These are phyloP conservation scores for Podospora conica DNA, from an alignment of 495 filamentous ascomycete species.

Conservation along the genomic window DNA sequence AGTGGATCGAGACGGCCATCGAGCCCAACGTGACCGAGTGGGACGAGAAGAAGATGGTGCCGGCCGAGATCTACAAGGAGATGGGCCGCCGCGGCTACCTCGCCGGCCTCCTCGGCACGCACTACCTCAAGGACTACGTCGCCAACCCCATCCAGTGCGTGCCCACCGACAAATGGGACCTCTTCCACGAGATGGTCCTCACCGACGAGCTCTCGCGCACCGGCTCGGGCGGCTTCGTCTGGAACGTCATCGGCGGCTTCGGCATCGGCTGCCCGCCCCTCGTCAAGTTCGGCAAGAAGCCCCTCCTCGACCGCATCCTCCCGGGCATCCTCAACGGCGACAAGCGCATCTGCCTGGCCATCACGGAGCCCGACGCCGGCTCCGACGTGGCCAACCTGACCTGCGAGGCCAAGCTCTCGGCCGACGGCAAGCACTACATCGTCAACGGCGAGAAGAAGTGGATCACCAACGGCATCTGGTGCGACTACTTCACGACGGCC, in stretches of 20 bases:
- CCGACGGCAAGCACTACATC: conserved; percentile 97
- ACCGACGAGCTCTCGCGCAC: conserved; percentile 89
- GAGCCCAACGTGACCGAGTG: conserved; percentile 92
- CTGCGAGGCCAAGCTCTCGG: conserved; percentile 86
- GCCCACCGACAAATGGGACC: conserved; percentile 84
- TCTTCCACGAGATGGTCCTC: conserved; percentile 93
- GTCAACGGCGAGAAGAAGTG: conserved; percentile 99
- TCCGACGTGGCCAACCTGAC: conserved; percentile 88
- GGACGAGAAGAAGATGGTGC: conserved; percentile 91
- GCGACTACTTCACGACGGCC: conserved; percentile 94
- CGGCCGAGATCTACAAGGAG: conserved; percentile 82
- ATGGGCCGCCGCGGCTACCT: conserved; percentile 92
- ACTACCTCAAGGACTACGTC: conserved; percentile 70
- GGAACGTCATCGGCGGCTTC: conserved; percentile 93
- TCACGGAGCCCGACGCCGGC: conserved; percentile 53
- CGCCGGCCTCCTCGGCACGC: conserved; percentile 76
- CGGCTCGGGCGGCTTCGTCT: conserved; percentile 92
- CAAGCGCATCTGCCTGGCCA: conserved; percentile 78
- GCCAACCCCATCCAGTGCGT: conserved; percentile 68
- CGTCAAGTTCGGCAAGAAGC: conserved; percentile 86
- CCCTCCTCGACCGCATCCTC: conserved; percentile 65
- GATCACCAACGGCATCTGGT: conserved; percentile 98
- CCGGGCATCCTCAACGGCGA: conserved; percentile 85
- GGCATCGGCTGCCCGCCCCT: conserved; percentile 90
- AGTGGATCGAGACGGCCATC: conserved; percentile 86